Base-by-base conservation (phyloP, 345 rosid species). In the Rhizophora mangle region DNA sequence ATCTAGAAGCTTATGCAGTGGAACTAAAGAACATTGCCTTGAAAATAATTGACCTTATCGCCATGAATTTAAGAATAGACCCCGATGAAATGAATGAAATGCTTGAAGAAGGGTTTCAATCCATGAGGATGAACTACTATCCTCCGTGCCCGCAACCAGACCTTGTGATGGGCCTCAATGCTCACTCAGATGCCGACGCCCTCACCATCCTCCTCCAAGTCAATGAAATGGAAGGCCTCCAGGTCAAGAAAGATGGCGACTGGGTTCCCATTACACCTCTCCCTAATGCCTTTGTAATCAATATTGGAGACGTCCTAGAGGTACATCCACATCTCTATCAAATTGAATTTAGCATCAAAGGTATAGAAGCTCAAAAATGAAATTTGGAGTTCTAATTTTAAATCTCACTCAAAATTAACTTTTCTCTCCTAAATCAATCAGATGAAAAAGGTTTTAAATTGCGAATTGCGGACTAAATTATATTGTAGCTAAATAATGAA, bases 71-170 rank as follows among this genome's bases (percentile, higher is more conserved):
- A 22, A 20, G 73, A 49, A 74, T 74, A 64, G 60, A 68, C 7
- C 52, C 59, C 3, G 22, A 19, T 22, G 78, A 74, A n/a, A 56
- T 87, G 70, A 29, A 60, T 39, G 86, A 71, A 46, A 15, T 82
- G 55, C 80, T 80, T 46, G 37, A 8, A 7, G 80, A 78, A 5
- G 88, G 88, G 60, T 67, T 77, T 68, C 88, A 82, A 64, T 19
- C 88, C 37, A 77, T 82, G 72, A 82, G 86, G 65, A 85, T 85
- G 80, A 85, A 82, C 59, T 82, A 76, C 75, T 85, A 85, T 57
- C 88, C 85, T n/a, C 83, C 85, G 26, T 82, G 88, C 55, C 88
- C 88, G 9, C 65, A 81, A 67, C 83, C 86, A 29, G 76, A 81
- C 34, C 70, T 58, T 69, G 70, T 83, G 16, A 72, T 85, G 15